phyloP scores from a whole-genome alignment of 2,329 filamentous ascomycete genomes.

The Aspergillus luchuensis region DNA sequence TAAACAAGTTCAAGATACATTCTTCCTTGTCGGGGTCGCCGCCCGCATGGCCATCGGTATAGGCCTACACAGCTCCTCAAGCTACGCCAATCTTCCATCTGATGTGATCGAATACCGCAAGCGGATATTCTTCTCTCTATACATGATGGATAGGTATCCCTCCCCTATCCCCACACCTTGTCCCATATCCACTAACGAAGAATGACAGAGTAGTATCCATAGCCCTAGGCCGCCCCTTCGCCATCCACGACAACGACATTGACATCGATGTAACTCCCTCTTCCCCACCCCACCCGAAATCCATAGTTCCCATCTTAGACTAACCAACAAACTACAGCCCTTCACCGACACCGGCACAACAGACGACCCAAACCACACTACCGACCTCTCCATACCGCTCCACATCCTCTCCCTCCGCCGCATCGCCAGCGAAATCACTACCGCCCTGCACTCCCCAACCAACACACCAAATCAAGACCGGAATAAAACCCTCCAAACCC shows the following conservation, averaged over 20 bases:
- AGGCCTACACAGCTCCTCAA: slow-evolving; percentile 43
- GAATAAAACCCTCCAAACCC: slow-evolving; percentile 35
- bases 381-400: slow-evolving; percentile 43
- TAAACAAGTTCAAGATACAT: slow-evolving; percentile 40
- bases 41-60: slow-evolving; percentile 49
- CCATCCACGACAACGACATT: slow-evolving; percentile 51
- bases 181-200: neutral
- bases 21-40: slow-evolving; percentile 51
- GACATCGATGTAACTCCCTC: slow-evolving; percentile 38
- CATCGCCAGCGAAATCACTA: slow-evolving; percentile 47
- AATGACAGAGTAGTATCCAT: slow-evolving; percentile 46
- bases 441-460: slow-evolving; percentile 39
- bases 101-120: slow-evolving; percentile 44
- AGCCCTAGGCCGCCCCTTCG: slow-evolving; percentile 49
- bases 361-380: slow-evolving; percentile 35
- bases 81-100: slow-evolving; percentile 37
- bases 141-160: slow-evolving; percentile 51
- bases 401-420: slow-evolving; percentile 47
- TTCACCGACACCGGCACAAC: slow-evolving; percentile 38
- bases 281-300: neutral
- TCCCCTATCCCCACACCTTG: neutral
- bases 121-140: slow-evolving; percentile 51
- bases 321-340: slow-evolving; percentile 27
- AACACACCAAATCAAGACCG: slow-evolving; percentile 24
- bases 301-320: neutral